These are phyloP conservation scores for Erodium trifolium DNA, from an alignment of 441 rosid species.

Conservation along the genomic window DNA sequence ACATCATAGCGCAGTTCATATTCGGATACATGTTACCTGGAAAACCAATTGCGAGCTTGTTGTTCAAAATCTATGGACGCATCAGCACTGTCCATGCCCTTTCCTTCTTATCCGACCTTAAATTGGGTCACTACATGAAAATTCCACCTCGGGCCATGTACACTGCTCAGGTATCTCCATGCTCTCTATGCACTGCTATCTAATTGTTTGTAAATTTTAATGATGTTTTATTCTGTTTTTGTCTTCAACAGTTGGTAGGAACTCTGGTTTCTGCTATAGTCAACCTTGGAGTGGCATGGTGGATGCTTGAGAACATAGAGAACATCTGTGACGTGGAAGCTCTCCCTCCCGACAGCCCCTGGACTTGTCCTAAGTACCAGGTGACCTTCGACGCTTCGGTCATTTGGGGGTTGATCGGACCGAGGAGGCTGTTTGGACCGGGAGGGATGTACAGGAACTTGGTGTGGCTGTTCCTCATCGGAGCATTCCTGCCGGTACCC, in stretches of 20 bases:
- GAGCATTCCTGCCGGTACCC: conserved; percentile 55
- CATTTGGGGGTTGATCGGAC: conserved; percentile 83
- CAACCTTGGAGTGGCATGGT: conserved; percentile 71
- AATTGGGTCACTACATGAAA: too few relatives aligned
- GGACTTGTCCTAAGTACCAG: conserved; percentile 75
- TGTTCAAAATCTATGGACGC: too few relatives aligned
- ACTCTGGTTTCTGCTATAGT: conserved; percentile 71
- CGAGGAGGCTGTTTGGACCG: conserved; percentile 55
- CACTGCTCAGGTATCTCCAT: too few relatives aligned
- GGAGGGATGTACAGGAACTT: conserved; percentile 51
- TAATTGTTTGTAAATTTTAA: conserved; percentile 49
- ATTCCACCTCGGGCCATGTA: too few relatives aligned
- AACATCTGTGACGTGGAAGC: conserved; percentile 66
- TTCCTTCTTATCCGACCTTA: too few relatives aligned
- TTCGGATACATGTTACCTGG: too few relatives aligned
- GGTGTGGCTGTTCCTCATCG: conserved; percentile 78
- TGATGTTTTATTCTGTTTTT: conserved; percentile 15
- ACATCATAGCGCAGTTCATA: too few relatives aligned
- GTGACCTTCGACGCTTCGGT: conserved; percentile 84
- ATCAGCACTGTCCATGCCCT: too few relatives aligned
- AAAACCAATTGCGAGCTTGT: too few relatives aligned
- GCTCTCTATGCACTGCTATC: too few relatives aligned
- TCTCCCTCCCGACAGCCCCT: conserved; percentile 61
- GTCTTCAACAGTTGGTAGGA: conserved; percentile 42
- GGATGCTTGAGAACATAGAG: conserved; percentile 52